A percentile compares a stretch with the other conserved stretches of the same genome.
Conservation (phyloP, 768 basidiomycete species). For the Lactarius quietus region DNA sequence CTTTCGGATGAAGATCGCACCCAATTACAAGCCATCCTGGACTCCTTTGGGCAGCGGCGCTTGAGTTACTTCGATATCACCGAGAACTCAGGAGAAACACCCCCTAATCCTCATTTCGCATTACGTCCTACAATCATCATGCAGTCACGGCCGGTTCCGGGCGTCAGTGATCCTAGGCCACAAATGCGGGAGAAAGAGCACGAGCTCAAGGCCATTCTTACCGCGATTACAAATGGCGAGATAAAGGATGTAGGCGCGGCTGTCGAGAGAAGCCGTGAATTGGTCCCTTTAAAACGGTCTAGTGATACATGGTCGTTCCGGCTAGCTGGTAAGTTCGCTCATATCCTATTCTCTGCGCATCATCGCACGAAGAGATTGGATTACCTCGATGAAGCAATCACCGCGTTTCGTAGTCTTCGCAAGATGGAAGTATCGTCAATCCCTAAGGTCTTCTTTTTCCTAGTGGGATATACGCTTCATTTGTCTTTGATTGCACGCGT, state of each 20-base stretch:
- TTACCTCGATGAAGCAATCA: neutral
- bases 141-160: too few relatives aligned
- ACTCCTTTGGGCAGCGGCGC: neutral
- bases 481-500: neutral
- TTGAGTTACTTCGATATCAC: too few relatives aligned
- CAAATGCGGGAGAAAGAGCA: too few relatives aligned
- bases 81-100: too few relatives aligned
- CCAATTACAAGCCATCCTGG: neutral
- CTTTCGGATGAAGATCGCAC: neutral
- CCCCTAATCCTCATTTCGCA: too few relatives aligned
- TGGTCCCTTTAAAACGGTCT: neutral
- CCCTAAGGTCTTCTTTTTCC: too few relatives aligned
- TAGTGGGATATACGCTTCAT: too few relatives aligned
- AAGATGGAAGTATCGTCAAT: too few relatives aligned
- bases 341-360: neutral
- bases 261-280: neutral
- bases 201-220: neutral
- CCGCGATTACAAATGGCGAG: neutral
- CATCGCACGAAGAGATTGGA: too few relatives aligned
- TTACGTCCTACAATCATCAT: too few relatives aligned
- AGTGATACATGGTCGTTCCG: neutral
- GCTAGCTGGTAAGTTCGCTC: fast-evolving
- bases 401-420: too few relatives aligned
- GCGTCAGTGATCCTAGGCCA: too few relatives aligned
- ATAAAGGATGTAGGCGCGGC: neutral